Evolutionary conservation across 2,329 filamentous ascomycete genomes (phyloP).

Genomic region (Penicillium expansum): DNA sequence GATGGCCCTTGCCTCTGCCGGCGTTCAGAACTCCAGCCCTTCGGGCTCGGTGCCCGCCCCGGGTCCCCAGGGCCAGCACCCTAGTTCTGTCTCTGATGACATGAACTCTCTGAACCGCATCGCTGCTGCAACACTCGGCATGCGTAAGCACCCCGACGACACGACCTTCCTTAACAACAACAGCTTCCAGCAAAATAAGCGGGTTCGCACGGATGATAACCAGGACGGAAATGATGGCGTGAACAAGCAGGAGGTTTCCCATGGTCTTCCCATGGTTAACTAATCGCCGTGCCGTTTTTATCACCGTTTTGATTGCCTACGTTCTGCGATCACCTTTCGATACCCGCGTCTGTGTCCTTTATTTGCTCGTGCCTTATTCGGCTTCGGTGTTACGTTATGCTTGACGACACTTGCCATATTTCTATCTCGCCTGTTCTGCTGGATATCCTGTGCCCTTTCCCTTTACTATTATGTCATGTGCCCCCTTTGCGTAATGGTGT

Average conservation of each 20-base stretch:
- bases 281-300: not conserved
- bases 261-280: constrained; percentile 28
- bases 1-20: constrained; percentile 30
- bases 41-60: constrained; percentile 21
- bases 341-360: constrained; percentile 7
- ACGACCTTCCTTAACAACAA: constrained; percentile 33
- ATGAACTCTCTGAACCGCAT: constrained; percentile 45
- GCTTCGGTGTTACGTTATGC: constrained; percentile 2
- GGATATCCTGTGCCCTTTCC: not conserved
- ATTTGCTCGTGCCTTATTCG: not conserved
- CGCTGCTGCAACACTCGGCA: constrained; percentile 43
- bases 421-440: constrained; percentile 2
- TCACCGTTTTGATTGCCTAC: constrained; percentile 3
- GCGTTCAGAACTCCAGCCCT: constrained; percentile 19
- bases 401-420: not conserved
- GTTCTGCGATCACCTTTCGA: constrained; percentile 9
- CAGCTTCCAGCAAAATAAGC: constrained; percentile 34
- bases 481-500: constrained; percentile 15
- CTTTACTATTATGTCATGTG: not conserved
- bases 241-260: constrained; percentile 29
- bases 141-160: constrained; percentile 45
- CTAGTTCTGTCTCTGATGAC: constrained; percentile 34
- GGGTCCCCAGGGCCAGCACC: constrained; percentile 29
- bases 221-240: constrained; percentile 23
- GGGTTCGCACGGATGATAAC: constrained; percentile 31